A percentile compares a stretch with the other conserved stretches of the same genome.
phyloP scores from a whole-genome alignment of 345 rosid species.

The Abelmoschus esculentus region DNA sequence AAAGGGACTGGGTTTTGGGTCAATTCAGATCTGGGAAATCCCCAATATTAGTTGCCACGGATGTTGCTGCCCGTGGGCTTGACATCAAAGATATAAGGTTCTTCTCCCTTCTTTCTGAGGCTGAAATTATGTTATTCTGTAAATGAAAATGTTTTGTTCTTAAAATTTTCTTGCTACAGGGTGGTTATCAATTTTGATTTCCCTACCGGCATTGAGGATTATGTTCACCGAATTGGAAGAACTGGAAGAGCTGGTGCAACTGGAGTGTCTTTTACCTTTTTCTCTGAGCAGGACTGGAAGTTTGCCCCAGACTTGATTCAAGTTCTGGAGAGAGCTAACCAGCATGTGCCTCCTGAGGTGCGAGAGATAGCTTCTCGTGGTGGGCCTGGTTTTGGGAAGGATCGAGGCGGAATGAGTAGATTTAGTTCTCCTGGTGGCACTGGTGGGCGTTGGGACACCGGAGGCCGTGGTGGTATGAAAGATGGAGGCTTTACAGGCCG shows the following conservation, averaged over 20 bases:
- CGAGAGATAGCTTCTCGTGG: constrained; percentile 83
- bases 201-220: constrained; percentile 92
- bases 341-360: constrained; percentile 77
- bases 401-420: constrained; percentile 60
- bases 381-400: constrained; percentile 57
- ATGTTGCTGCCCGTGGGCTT: constrained; percentile 96
- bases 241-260: constrained; percentile 99
- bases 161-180: constrained; percentile 32
- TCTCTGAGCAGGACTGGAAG: constrained; percentile 89
- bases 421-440: constrained; percentile 52
- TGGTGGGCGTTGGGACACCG: constrained; percentile 68
- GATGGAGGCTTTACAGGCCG: constrained; percentile 36
- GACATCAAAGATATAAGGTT: constrained; percentile 90
- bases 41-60: constrained; percentile 90
- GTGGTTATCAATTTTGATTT: constrained; percentile 92
- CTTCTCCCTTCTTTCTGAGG: background rate
- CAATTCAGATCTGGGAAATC: constrained; percentile 80
- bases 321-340: constrained; percentile 88
- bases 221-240: constrained; percentile 98
- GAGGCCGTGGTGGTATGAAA: constrained; percentile 38
- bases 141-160: constrained; percentile 2
- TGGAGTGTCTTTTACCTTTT: constrained; percentile 82
- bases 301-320: constrained; percentile 75
- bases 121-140: background rate
- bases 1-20: constrained; percentile 92